Evolutionary conservation across 148 eudicot species (phyloP), one percentile per base, ranked within the genome.

Genomic region (Polygonum aviculare): DNA sequence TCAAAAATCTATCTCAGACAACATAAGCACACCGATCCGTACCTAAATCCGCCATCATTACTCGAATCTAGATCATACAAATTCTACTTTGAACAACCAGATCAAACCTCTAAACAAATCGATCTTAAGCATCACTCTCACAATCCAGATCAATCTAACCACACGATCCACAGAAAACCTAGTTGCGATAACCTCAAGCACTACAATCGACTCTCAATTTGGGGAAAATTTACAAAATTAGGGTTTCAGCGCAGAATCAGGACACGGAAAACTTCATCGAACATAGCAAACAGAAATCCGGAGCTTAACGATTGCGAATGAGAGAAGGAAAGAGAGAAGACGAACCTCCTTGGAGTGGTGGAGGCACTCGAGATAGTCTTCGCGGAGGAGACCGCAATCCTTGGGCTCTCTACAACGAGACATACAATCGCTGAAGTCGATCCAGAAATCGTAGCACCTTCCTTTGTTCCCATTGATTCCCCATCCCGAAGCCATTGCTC

Each of bases 291-390:
- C n/a, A 21, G n/a, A 48, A 72, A 45, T 72, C 75, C 26, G 18
- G 21, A 41, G 44, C 11, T 2, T 10, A 72, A 72, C 10, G 52
- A 44, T 3, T 12, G 7, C 3, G 75, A 50, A 26, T 26, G 18
- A 33, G 52, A 21, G 52, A 51, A 18, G 38, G 48, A 18, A 76
- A 35, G 15, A 26, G 62, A 78, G 49, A 69, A 3, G 7, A 14
- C 7, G 52, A 44, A 92, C 97, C 93, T 95, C 98, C 89, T 95
- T 92, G 76, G 97, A 87, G 78, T 95, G 98, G 84, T 92, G 98
- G 67, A 95, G 98, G 57, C 98, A 95, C 86, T 95, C 97, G 65
- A 95, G 90, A 79, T 95, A 95, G 80, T 95, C 98, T 88, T 95
- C 97, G 38, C 97, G 88, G 79, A 95, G 97, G 73, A 92, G 86